Evolutionary conservation across 192 early-diverging fungal genomes (phyloP).

Genomic region (Rhizophagus clarus): DNA sequence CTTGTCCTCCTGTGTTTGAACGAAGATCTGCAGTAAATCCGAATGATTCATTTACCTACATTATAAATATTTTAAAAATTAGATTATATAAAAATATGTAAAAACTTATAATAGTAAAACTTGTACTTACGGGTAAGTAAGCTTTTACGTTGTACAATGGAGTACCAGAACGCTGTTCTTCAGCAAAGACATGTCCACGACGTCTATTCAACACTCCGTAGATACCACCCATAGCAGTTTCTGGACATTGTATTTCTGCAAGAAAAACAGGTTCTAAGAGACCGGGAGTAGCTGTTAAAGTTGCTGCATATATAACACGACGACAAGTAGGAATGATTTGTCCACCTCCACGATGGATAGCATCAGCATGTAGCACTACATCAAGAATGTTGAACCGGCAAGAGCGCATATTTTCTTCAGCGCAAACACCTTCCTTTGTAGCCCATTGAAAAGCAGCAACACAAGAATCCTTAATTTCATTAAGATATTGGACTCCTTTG

Average conservation of each 20-base stretch:
- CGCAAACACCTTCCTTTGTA: conserved; percentile 83
- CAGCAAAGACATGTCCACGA: conserved; percentile 90
- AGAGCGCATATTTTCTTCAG: conserved; percentile 95
- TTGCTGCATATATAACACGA: conserved; percentile 88
- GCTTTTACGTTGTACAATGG: conserved; percentile 92
- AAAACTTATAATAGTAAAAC: neutral
- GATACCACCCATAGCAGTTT: conserved; percentile 92
- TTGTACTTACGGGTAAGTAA: conserved; percentile 76
- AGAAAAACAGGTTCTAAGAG: conserved; percentile 96
- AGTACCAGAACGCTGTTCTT: conserved; percentile 87
- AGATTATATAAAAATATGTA: neutral
- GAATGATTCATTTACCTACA: conserved; percentile 82
- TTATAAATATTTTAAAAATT: neutral
- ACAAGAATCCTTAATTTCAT: conserved; percentile 98
- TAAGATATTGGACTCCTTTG: conserved; percentile 97
- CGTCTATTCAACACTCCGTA: conserved; percentile 94
- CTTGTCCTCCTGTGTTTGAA: conserved; percentile 93
- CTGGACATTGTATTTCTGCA: conserved; percentile 94
- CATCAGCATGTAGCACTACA: conserved; percentile 94
- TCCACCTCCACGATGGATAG: conserved; percentile 98
- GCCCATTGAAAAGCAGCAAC: conserved; percentile 92
- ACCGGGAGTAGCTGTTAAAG: conserved; percentile 80
- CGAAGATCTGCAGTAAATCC: conserved; percentile 95
- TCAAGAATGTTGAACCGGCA: conserved; percentile 97
- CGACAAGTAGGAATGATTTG: conserved; percentile 95